Percentiles rank a stretch among this genome's conserved stretches.
Conservation (phyloP, 2,329 filamentous ascomycete genomes). For the Sarocladiaceae sp. region DNA sequence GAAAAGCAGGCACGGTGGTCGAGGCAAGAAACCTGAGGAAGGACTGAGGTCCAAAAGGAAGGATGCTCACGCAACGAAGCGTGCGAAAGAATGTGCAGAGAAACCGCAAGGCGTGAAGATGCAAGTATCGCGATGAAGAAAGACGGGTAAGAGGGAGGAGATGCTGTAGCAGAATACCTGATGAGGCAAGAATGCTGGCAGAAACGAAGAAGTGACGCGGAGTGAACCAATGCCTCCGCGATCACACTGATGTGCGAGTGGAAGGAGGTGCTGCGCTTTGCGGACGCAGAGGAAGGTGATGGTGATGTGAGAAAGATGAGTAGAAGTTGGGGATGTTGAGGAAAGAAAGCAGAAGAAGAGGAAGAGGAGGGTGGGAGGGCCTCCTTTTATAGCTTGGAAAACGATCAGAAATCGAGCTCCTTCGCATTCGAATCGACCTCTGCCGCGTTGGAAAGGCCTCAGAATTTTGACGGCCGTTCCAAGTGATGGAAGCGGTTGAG, state of each 20-base stretch:
- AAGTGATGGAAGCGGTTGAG: no score
- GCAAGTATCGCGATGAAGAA: conserved; percentile 12
- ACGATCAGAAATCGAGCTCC: no score
- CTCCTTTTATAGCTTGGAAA: no score
- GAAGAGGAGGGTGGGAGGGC: no score
- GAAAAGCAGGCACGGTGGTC: neutral
- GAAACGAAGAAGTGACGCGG: conserved; percentile 6
- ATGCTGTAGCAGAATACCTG: conserved; percentile 11
- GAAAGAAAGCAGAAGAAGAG: no score
- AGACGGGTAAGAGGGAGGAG: conserved; percentile 15
- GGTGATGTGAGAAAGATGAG: neutral
- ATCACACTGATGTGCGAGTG: neutral
- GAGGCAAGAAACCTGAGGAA: no score
- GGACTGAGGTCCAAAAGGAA: conserved; percentile 15
- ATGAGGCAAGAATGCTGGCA: neutral
- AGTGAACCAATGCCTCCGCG: neutral
- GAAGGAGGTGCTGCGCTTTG: neutral
- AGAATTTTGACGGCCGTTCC: no score
- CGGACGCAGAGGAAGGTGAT: neutral
- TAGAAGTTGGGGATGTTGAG: neutral
- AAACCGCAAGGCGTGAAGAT: neutral
- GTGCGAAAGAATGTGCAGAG: neutral
- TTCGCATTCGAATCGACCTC: no score
- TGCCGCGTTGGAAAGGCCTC: no score
- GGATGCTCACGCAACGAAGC: conserved; percentile 9